A percentile compares a stretch with the other conserved stretches of the same genome.
phyloP scores from a whole-genome alignment of 371 early-diverging fungal genomes.

The Mortierella sp. region DNA sequence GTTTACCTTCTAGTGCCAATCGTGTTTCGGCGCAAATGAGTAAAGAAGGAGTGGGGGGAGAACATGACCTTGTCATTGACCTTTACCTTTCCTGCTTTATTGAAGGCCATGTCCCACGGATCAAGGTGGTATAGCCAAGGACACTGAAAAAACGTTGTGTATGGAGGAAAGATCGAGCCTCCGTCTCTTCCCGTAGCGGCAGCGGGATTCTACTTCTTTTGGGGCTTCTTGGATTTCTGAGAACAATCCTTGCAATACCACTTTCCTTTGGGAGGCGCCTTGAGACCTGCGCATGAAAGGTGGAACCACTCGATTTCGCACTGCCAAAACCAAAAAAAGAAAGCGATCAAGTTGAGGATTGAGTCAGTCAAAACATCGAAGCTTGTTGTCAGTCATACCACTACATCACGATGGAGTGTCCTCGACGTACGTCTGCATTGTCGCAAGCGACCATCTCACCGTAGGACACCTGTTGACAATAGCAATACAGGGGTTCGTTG shows the following conservation, averaged over 20 bases:
- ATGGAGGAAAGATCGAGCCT: no score
- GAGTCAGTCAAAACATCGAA: neutral
- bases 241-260: slow-evolving; percentile 92
- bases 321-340: slow-evolving; percentile 44
- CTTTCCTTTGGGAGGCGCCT: slow-evolving; percentile 86
- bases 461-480: slow-evolving; percentile 94
- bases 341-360: neutral
- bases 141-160: no score
- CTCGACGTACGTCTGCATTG: slow-evolving; percentile 77
- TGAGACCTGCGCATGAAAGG: slow-evolving; percentile 90
- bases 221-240: slow-evolving; percentile 66
- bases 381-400: neutral
- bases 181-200: no score
- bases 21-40: slow-evolving; percentile 1
- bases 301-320: slow-evolving; percentile 98
- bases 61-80: no score
- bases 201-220: slow-evolving; percentile 55
- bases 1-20: slow-evolving; percentile 7
- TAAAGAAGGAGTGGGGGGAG: no score
- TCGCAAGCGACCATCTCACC: slow-evolving; percentile 99
- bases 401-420: neutral
- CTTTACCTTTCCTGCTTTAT: neutral
- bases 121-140: no score
- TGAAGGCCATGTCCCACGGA: neutral
- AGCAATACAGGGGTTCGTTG: slow-evolving; percentile 95